Base-by-base conservation (phyloP, 805 yeast species). In the Jamesozyma spencerorum region DNA sequence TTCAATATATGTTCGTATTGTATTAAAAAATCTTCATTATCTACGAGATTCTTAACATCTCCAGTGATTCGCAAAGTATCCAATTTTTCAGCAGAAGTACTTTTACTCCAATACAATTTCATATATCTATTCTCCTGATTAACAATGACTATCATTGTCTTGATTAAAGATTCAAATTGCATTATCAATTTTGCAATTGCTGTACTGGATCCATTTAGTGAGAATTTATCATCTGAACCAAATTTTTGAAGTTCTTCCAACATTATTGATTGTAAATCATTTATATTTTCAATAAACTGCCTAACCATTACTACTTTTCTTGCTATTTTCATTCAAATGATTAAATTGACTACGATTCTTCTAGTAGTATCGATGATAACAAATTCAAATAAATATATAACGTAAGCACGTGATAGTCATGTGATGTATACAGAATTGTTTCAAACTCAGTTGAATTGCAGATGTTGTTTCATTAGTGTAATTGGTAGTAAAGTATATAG, bases 81-180 rank as follows among this genome's bases (percentile, higher is more conserved):
- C 17, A 36, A 17, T 7, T 36, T 19, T 18, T 44, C 38, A 13
- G 19, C 11, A 4, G 42, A 33, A 14, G 29, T 29, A 19, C 44
- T 42, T 29, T 41, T 45, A 8, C 26, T 36, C 54, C 57, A 54
- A 10, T 34, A 37, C 17, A 53, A 36, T 27, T 39, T 45, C 2
- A 47, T 35, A 18, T 43, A 42, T 5, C 48, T 43, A 31, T 42
- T 41, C 1, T 38, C 43, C 14, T 48, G 43, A 37, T 53, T 51
- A 28, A 53, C 26, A 13, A 42, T 30, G 1, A 50, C 51, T 7
- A 50, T 33, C 6, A 42, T 26, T 8, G 41, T 32, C 19, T 36
- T 49, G n/a, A 54, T 33, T 24, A 45, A 19, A 3, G 51, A 42
- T 35, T 54, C 56, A 24, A 46, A 52, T 18, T 49, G 44, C 6